Base-by-base conservation (phyloP, 345 rosid species). In the Nasturtium officinale region DNA sequence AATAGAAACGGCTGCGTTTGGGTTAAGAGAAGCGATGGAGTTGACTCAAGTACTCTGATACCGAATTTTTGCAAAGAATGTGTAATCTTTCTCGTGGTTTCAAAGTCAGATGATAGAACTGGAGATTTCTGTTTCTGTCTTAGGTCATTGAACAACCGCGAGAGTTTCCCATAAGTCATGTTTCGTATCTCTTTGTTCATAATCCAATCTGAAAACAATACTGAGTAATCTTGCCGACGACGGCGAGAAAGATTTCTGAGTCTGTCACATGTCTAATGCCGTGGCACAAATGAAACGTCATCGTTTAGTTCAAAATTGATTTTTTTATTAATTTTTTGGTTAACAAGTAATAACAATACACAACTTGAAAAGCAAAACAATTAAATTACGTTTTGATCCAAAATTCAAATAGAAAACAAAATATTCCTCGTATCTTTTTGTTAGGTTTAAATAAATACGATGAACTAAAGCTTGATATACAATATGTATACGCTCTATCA, bases 21-120 rank as follows among this genome's bases (percentile, higher is more conserved):
- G 81, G 55, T 61, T 9, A 81, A 74, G 40, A 82, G 78, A 59
- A 82, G 61, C 20, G 74, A 54, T 5, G 85, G 64, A 7, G 66
- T 59, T 15, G 53, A 50, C 33, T 77, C 46, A 29, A 87, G 55
- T 68, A 83, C 52, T 79, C 69, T 58, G 17, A 72, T 33, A 64
- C 84, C 89, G 12, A 78, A 75, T 32, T 50, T 61, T n/a, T 54
- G 29, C 21, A 54, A n/a, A 23, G 48, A 30, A 20, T 25, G n/a
- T 1, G 45, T 23, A 59, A 65, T 65, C 3, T 47, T 35, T 65
- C 13, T 48, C 61, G 60, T 66, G 1, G 50, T 56, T 56, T 65
- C 51, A 1, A 26, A 0, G 59, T 74, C 65, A 6, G 71, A 64
- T n/a, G 2, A 18, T 0, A 43, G 47, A 28, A 54, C 15, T 15